phyloP scores from a whole-genome alignment of 495 filamentous ascomycete species.

The Parathielavia hyrcaniae region DNA sequence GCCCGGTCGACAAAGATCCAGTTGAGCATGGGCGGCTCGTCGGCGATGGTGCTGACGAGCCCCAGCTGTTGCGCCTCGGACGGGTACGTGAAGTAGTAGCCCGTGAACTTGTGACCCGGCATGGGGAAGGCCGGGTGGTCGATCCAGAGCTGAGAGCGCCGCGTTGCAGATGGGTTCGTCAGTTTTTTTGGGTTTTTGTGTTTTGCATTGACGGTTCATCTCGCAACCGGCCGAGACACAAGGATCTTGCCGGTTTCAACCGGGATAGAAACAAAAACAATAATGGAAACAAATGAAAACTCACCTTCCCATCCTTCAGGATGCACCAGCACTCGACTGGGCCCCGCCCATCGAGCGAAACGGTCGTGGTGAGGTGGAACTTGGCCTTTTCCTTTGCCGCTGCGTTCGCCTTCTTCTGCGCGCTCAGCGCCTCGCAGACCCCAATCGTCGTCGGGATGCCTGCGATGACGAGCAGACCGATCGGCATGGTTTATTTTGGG shows the following conservation, averaged over 20 bases:
- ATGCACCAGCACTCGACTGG: constrained; percentile 37
- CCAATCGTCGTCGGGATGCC: constrained; percentile 48
- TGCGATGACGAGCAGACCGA: constrained; percentile 44
- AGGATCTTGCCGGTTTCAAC: neutral
- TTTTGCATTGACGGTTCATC: too few species aligned
- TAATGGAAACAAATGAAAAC: constrained; percentile 3
- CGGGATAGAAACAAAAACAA: too few species aligned
- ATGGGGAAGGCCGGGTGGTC: constrained; percentile 41
- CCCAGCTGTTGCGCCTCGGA: constrained; percentile 49
- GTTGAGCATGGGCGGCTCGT: constrained; percentile 57
- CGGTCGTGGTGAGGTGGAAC: constrained; percentile 43
- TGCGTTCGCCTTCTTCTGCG: constrained; percentile 46
- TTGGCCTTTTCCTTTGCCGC: constrained; percentile 48
- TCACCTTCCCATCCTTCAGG: constrained; percentile 43
- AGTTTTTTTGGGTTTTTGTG: too few species aligned
- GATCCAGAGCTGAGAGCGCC: constrained; percentile 37
- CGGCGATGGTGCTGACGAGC: constrained; percentile 51
- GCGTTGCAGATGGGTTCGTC: neutral
- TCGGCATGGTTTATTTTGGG: constrained; percentile 28
- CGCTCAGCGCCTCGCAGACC: constrained; percentile 46
- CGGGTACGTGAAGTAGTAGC: constrained; percentile 57
- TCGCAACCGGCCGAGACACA: too few species aligned
- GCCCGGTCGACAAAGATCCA: constrained; percentile 59
- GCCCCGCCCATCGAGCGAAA: constrained; percentile 37
- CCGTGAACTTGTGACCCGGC: constrained; percentile 50